Evolutionary conservation across 1,284 basidiomycete genomes (phyloP), one percentile per base, ranked within the genome.

Genomic region (Mycena citricolor): DNA sequence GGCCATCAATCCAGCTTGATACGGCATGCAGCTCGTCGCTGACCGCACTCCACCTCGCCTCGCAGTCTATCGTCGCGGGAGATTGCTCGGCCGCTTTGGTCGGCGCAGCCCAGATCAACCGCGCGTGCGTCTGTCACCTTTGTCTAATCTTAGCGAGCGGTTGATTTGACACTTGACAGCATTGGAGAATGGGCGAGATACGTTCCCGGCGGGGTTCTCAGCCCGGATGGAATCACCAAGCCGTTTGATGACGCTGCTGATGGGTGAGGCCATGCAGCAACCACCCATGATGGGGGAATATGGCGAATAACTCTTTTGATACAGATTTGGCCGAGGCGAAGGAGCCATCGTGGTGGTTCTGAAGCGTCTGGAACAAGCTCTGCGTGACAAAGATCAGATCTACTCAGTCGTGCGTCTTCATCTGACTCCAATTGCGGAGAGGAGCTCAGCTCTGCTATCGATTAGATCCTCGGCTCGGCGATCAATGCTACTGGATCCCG

Each of bases 211-310:
- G 55, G 55, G 1, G 51, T 77, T 12, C 55, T 77, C 32, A 61
- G 71, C 1, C 62, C 62, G 7, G 72, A 72, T 25, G 72, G 73
- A 4, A 71, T 69, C 42, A 76, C 63, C 47, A 74, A 74, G 42
- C 73, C 73, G 0, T 77, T 77, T 42, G 74, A 77, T 37, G 68
- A 64, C 5, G 60, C 59, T 5, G 76, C 73, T 1, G 60, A 77
- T 54, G 74, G 74, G 63, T 76, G 42, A 35, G 65, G 40, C 17
- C 19, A 33, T 37, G n/a, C 16, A 14, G 33, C n/a, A n/a, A n/a
- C n/a, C n/a, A n/a, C n/a, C n/a, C n/a, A n/a, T n/a, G n/a, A n/a
- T n/a, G n/a, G n/a, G n/a, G n/a, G n/a, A n/a, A n/a, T n/a, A n/a
- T n/a, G n/a, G n/a, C n/a, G n/a, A n/a, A n/a, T n/a, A 2, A 1